phyloP scores from a whole-genome alignment of 2,329 filamentous ascomycete species.

The Colletotrichum musicola region DNA sequence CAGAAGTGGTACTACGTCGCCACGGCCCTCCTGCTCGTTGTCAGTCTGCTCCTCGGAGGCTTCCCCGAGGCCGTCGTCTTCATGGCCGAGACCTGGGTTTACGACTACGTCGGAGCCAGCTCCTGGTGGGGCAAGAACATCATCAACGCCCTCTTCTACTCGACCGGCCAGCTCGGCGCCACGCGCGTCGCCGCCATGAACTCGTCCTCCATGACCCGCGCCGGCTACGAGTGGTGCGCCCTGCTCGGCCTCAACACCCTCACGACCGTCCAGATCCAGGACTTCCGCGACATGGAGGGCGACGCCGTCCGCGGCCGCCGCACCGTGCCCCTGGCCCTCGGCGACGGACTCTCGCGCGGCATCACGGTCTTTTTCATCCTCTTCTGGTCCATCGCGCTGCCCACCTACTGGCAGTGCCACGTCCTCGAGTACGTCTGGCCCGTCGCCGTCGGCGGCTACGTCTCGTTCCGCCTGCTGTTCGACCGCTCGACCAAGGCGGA shows the following conservation, averaged over 20 bases:
- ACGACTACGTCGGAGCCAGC: slow-evolving; percentile 53
- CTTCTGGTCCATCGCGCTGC: slow-evolving; percentile 38
- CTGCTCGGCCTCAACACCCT: slow-evolving; percentile 42
- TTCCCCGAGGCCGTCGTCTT: slow-evolving; percentile 46
- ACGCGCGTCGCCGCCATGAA: slow-evolving; percentile 11
- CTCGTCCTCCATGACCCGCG: slow-evolving; percentile 33
- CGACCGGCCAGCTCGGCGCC: slow-evolving; percentile 16
- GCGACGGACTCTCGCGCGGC: slow-evolving; percentile 42
- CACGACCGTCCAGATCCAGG: slow-evolving; percentile 38
- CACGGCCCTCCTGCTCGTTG: slow-evolving; percentile 43
- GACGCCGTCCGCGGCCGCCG: slow-evolving; percentile 42
- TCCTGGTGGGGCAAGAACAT: slow-evolving; percentile 46
- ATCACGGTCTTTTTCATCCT: slow-evolving; percentile 37
- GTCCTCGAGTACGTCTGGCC: slow-evolving; percentile 8
- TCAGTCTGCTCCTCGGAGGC: slow-evolving; percentile 44
- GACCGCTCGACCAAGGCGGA: slow-evolving; percentile 8
- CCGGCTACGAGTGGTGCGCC: slow-evolving; percentile 40
- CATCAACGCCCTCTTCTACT: slow-evolving; percentile 41
- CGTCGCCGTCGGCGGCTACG: slow-evolving; percentile 1
- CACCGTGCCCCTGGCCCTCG: slow-evolving; percentile 43
- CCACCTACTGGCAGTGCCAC: slow-evolving; percentile 14
- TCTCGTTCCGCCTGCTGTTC: slow-evolving; percentile 3
- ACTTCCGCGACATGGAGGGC: slow-evolving; percentile 20
- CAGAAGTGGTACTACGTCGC: slow-evolving; percentile 42
- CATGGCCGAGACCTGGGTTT: slow-evolving; percentile 51